phyloP scores from a whole-genome alignment of 2,329 filamentous ascomycete genomes.

The Nigrospora sphaerica region DNA sequence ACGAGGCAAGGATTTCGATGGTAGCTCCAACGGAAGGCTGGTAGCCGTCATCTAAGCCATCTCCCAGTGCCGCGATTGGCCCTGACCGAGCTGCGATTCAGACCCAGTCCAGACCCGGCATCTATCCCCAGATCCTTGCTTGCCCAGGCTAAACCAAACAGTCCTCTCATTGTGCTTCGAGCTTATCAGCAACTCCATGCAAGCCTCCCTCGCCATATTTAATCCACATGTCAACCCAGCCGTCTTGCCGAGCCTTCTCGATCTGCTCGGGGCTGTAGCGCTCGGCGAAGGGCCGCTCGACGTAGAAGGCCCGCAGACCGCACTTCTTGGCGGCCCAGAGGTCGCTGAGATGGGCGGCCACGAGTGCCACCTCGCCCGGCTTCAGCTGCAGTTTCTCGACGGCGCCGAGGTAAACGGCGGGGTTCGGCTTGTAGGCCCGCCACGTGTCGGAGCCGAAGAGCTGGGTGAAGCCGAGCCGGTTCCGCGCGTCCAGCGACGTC shows the following conservation, averaged over 20 bases:
- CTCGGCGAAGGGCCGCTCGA: slow-evolving; percentile 51
- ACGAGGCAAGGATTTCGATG: too few relatives aligned
- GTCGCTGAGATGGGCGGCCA: slow-evolving; percentile 54
- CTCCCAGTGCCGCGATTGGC: too few relatives aligned
- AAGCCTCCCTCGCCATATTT: slow-evolving; percentile 7
- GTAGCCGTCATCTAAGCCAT: too few relatives aligned
- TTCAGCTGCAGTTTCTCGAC: slow-evolving; percentile 39
- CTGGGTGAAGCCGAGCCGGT: slow-evolving; percentile 42
- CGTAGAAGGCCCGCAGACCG: slow-evolving; percentile 52
- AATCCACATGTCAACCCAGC: slow-evolving; percentile 53
- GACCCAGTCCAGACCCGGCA: too few relatives aligned
- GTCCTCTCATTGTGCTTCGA: background rate
- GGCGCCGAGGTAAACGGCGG: slow-evolving; percentile 49
- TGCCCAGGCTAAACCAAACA: background rate
- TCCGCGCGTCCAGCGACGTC: slow-evolving; percentile 40
- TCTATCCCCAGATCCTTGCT: too few relatives aligned
- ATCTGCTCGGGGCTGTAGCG: slow-evolving; percentile 33
- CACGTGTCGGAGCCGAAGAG: slow-evolving; percentile 52
- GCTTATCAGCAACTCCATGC: background rate
- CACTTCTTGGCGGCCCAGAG: slow-evolving; percentile 48
- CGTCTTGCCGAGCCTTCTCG: slow-evolving; percentile 33
- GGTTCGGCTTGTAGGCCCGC: slow-evolving; percentile 53
- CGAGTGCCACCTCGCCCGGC: slow-evolving; percentile 47
- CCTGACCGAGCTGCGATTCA: too few relatives aligned
- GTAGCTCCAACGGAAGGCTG: too few relatives aligned